Base-by-base conservation (phyloP, 306 rosid species). In the Prunus armeniaca region DNA sequence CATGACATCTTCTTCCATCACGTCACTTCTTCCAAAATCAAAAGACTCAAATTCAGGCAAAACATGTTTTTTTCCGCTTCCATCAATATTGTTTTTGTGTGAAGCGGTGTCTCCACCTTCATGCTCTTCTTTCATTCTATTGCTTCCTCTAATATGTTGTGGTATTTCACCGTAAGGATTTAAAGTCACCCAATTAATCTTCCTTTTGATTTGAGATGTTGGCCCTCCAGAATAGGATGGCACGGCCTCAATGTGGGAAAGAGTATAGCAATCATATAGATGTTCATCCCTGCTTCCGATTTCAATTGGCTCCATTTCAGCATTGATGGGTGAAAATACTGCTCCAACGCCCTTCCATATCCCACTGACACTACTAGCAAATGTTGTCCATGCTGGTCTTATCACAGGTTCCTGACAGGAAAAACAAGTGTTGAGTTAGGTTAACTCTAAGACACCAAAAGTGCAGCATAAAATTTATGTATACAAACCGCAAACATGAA, bases 331-430 rank as follows among this genome's bases (percentile, higher is more conserved):
- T 75, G 98, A 92, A 83, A 92, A 95, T 57, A 92, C 96, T 5
- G 98, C 93, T 46, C 98, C 97, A 56, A 95, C 96, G 49, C 98
- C 98, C 79, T 89, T 90, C 98, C 98, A 95, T 78, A 92, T 90
- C 79, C 98, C 97, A 75, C 91, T 90, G 64, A 95, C 86, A 86
- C 98, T 95, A 72, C 98, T 92, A 66, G 91, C 82, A 82, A 95
- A 95, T 68, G 98, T 95, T 77, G 81, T 87, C 98, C 98, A 95
- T n/a, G 32, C 75, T 34, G 98, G 98, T 81, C 60, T 89, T 84
- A 95, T 89, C 14, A 92, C 98, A 18, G 98, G 98, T 80, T 95
- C 98, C 98, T 95, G 89, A 88, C 79, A 87, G 72, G 77, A 57
- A 30, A 64, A 72, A 63, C 68, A 67, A 12, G 5, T 6, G 0